Evolutionary conservation across 1,284 basidiomycete species (phyloP).

Genomic region (Pseudozyma thailandica): DNA sequence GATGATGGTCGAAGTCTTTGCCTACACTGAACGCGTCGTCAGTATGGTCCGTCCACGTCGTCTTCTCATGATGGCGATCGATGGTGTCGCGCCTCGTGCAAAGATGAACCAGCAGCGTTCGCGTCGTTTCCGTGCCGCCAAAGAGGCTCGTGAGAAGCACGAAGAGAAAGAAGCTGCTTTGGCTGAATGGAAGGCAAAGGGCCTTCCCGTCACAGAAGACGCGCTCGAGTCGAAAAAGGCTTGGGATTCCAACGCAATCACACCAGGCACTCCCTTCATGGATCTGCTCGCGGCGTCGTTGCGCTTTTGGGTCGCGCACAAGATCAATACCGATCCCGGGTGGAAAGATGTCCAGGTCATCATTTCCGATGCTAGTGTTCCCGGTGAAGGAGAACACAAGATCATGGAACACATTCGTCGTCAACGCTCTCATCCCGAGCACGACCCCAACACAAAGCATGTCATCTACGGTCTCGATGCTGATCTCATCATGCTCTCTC

Average conservation of each 20-base stretch:
- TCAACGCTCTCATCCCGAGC: slow-evolving; percentile 83
- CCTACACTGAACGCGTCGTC: slow-evolving; percentile 95
- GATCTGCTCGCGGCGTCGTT: slow-evolving; percentile 85
- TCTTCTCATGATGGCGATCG: slow-evolving; percentile 97
- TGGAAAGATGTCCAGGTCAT: slow-evolving; percentile 88
- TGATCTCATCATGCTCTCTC: slow-evolving; percentile 97
- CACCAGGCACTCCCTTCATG: slow-evolving; percentile 98
- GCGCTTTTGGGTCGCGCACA: slow-evolving; percentile 95
- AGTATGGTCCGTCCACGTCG: slow-evolving; percentile 96
- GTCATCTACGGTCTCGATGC: slow-evolving; percentile 99
- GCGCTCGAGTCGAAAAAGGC: slow-evolving; percentile 80
- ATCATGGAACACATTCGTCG: slow-evolving; percentile 98
- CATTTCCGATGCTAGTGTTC: slow-evolving; percentile 95
- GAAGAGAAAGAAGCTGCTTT: slow-evolving; percentile 83
- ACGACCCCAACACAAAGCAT: slow-evolving; percentile 94
- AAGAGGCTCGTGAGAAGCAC: slow-evolving; percentile 94
- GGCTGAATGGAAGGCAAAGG: slow-evolving; percentile 87
- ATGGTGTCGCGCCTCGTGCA: slow-evolving; percentile 95
- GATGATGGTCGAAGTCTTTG: slow-evolving; percentile 99
- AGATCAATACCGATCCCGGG: slow-evolving; percentile 92
- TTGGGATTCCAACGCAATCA: slow-evolving; percentile 99
- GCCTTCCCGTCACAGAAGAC: slow-evolving; percentile 83
- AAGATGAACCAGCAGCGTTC: slow-evolving; percentile 99
- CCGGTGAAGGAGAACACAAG: slow-evolving; percentile 99
- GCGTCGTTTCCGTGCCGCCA: slow-evolving; percentile 90